Evolutionary conservation across 331 rosid species (phyloP), one percentile per base, ranked within the genome.

Genomic region (Quercus phellos): DNA sequence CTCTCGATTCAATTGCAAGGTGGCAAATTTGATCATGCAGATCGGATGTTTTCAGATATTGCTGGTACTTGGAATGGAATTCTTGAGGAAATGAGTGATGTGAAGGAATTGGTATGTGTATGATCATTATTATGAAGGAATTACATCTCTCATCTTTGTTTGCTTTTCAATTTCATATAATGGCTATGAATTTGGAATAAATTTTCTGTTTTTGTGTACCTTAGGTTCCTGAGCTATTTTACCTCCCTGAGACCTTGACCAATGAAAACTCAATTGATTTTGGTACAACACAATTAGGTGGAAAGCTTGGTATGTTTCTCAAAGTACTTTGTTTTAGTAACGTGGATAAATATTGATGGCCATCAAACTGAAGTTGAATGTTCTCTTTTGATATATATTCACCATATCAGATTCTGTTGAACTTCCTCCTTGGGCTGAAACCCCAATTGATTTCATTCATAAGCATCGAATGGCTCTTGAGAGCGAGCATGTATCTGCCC

Each of bases 401-500:
- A 22, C 68, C 72, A 42, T 82, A 4, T 76, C 87, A 95, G 99
- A 90, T 86, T 80, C 91, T 69, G 97, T 95, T 66, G 87, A 69
- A 79, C 92, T 93, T 81, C 99, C 99, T 84, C 83, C 96, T 42
- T 95, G 99, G 99, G 99, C 99, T 75, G 92, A 91, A 83, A 95
- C 80, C 73, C 91, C 96, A 72, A 81, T 83, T 84, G 99, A 95
- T 88, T 95, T 95, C 84, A 91, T 95, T 79, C 94, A 90, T 84
- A 95, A 95, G 89, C 99, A 95, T 85, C 89, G 85, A 80, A 89
- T 85, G 94, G 99, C 99, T 86, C 97, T 95, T 38, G 99, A 95
- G 88, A 95, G 98, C 12, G 98, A 95, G 78, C 90, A 90, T 54
- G 98, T 84, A 74, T 95, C 99, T 84, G 90, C 91, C 55, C 94